Conservation (phyloP, 441 rosid genomes). For the Pelargonium australe region DNA sequence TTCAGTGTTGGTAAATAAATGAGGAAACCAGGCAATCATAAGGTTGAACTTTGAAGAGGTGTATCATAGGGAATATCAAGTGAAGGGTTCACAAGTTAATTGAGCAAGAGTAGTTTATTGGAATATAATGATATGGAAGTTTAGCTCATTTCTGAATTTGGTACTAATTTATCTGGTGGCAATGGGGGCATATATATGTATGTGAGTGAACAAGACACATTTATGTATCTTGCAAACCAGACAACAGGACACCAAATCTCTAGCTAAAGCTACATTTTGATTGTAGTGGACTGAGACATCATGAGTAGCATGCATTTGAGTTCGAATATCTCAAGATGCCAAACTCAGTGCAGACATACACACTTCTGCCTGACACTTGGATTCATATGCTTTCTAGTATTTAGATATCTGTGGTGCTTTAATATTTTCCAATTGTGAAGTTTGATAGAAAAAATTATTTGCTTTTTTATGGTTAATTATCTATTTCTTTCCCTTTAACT, state of each 20-base stretch:
- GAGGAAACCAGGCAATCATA: not conserved
- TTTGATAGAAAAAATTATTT: not conserved
- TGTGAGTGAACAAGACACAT: not conserved
- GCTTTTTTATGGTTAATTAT: no score
- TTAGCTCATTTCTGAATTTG: not conserved
- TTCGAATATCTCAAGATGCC: not conserved
- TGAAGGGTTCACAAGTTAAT: not conserved
- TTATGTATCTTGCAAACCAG: not conserved
- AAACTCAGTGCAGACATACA: not conserved
- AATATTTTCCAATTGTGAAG: not conserved
- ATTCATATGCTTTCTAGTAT: not conserved
- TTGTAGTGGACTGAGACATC: not conserved
- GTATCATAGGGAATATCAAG: not conserved
- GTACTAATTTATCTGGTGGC: not conserved
- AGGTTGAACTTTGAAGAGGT: not conserved
- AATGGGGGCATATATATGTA: not conserved
- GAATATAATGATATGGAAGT: not conserved
- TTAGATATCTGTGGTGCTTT: not conserved
- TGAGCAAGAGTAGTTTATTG: not conserved
- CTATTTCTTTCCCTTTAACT: no score
- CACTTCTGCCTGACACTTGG: not conserved
- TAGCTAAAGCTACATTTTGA: not conserved
- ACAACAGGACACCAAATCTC: not conserved
- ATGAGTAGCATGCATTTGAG: not conserved
- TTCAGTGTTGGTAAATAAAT: constrained; percentile 2